Base-by-base conservation (phyloP, 805 yeast genomes). In the Starmera pachycereana region DNA sequence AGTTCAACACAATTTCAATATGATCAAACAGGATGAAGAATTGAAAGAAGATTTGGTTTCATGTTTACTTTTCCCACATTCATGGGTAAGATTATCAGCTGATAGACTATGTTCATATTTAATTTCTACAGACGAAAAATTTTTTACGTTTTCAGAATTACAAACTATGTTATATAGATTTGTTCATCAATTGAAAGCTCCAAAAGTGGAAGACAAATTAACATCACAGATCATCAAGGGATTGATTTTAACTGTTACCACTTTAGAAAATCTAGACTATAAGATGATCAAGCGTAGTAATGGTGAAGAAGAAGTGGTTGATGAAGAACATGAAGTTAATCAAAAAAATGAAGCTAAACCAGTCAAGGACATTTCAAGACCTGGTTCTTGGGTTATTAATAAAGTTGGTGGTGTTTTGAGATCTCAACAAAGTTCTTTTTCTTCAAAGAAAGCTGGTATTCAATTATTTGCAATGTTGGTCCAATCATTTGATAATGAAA, bases 181-280 rank as follows among this genome's bases (percentile, higher is more conserved):
- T 31, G 66, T 87, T 43, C 82, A 89, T 51, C 96, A 86, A 64
- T 62, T 90, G 37, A 76, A 82, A 22, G 96, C 96, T 2, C 92
- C 96, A 3, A 60, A 71, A 7, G 67, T 88, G 25, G 61, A 82
- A 4, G 79, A 77, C 38, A 73, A 69, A 1, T 63, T 87, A 41
- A 82, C 84, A 0, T 56, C 68, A 13, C 82, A 79, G 53, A 68
- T 74, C 27, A 76, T 82, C 18, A 84, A 81, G 56, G 80, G 81
- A 44, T 58, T 89, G 45, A 78, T 81, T 2, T 56, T 66, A 31
- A 66, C 86, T 28, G 65, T 80, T 7, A 69, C 71, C 59, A 61
- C 52, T 58, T 59, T 19, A 44, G 48, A n/a, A 43, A 11, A 50
- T 41, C 9, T 57, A 46, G 6, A 56, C 35, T 44, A n/a, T 62